Conservation (phyloP, 2,329 filamentous ascomycete genomes). For the Colletotrichum sublineola region DNA sequence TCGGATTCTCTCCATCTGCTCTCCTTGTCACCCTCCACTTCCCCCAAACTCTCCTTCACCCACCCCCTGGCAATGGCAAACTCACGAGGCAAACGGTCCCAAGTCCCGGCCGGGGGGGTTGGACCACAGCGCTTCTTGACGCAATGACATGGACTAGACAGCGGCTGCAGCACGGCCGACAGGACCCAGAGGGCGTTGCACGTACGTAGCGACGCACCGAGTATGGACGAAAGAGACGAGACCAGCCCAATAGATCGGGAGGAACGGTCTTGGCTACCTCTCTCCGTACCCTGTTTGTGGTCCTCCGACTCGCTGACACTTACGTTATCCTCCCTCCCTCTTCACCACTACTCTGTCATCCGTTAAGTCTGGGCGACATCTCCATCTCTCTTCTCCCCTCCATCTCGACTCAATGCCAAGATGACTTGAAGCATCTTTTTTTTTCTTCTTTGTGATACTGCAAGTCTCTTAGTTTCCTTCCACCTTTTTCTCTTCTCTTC, state of each 20-base stretch:
- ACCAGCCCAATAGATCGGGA: neutral
- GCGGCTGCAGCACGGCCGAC: conserved; percentile 36
- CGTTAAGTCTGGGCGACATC: conserved; percentile 19
- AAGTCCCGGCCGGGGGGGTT: neutral
- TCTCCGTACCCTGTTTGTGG: neutral
- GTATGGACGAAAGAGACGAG: conserved; percentile 1
- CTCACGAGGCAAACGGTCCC: neutral
- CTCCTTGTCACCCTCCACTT: neutral
- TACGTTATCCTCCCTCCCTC: neutral
- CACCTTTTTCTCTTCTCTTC: conserved; percentile 22
- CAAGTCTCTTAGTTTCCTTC: conserved; percentile 19
- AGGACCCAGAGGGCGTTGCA: conserved; percentile 1
- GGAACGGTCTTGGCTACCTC: neutral
- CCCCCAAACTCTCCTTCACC: too few species aligned
- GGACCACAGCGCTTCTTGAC: conserved; percentile 30
- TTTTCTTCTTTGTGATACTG: neutral
- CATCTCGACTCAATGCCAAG: conserved; percentile 27
- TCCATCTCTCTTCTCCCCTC: neutral
- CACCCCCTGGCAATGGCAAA: neutral
- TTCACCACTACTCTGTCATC: conserved; percentile 1
- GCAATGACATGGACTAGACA: conserved; percentile 38
- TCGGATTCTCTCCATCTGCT: neutral
- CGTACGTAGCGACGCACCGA: neutral
- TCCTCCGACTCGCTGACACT: neutral
- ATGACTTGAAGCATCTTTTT: conserved; percentile 36